Evolutionary conservation across 495 filamentous ascomycete species (phyloP).

Genomic region (Echria macrotheca): DNA sequence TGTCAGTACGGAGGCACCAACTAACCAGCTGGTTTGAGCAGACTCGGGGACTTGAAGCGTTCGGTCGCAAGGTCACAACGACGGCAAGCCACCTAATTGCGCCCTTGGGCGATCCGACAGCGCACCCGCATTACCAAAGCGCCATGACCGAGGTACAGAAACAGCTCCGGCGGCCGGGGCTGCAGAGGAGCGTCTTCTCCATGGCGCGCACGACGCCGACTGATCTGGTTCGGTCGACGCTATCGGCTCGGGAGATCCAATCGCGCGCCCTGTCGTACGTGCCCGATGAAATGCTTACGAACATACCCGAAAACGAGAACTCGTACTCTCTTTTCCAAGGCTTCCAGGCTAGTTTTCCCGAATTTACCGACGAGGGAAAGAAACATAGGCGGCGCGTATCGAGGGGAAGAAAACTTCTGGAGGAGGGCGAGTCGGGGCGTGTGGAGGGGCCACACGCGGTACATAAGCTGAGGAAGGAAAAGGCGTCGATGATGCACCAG

Average conservation of each 20-base stretch:
- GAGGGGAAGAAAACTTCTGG: slow-evolving; percentile 68
- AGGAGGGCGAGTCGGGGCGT: slow-evolving; percentile 47
- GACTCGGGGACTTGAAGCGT: slow-evolving; percentile 86
- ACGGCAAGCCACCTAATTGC: slow-evolving; percentile 87
- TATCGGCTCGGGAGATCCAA: slow-evolving; percentile 90
- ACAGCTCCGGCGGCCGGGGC: slow-evolving; percentile 71
- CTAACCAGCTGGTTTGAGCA: slow-evolving; percentile 32
- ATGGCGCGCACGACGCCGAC: slow-evolving; percentile 83
- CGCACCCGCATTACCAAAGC: slow-evolving; percentile 66
- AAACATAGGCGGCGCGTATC: slow-evolving; percentile 64
- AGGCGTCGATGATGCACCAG: slow-evolving; percentile 67
- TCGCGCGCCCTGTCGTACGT: slow-evolving; percentile 85
- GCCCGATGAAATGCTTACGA: slow-evolving; percentile 80
- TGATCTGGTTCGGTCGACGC: slow-evolving; percentile 85
- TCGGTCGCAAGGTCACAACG: slow-evolving; percentile 89
- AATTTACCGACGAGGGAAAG: slow-evolving; percentile 60
- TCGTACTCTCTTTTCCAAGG: slow-evolving; percentile 93
- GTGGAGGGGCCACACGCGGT: slow-evolving; percentile 56
- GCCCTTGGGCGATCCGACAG: slow-evolving; percentile 54
- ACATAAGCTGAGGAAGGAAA: slow-evolving; percentile 68
- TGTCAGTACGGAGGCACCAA: not conserved
- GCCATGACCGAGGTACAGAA: slow-evolving; percentile 87
- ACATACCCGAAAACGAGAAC: slow-evolving; percentile 81
- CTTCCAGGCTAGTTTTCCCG: slow-evolving; percentile 85
- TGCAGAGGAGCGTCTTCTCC: slow-evolving; percentile 86